Conservation (phyloP, 2,329 filamentous ascomycete species). For the Colletotrichum sp. region DNA sequence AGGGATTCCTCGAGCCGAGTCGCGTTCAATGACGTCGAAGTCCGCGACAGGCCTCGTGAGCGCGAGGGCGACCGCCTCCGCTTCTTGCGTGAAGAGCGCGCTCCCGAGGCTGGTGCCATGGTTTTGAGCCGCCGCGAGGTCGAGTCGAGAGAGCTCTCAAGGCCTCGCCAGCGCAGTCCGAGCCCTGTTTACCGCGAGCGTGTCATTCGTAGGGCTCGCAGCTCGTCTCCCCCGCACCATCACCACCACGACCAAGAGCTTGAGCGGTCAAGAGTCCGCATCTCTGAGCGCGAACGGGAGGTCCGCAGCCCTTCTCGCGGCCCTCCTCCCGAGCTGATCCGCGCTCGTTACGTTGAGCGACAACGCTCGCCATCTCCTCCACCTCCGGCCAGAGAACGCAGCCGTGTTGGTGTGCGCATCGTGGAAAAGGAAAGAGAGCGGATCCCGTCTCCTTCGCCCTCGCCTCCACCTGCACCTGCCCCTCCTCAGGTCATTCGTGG, state of each 20-base stretch:
- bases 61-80: slow-evolving; percentile 43
- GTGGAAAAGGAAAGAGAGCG: slow-evolving; percentile 48
- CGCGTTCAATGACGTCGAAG: slow-evolving; percentile 36
- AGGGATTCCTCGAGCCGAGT: slow-evolving; percentile 10
- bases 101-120: slow-evolving; percentile 56
- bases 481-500: slow-evolving; percentile 71
- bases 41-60: slow-evolving; percentile 48
- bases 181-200: slow-evolving; percentile 41
- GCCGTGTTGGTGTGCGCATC: slow-evolving; percentile 39
- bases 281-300: slow-evolving; percentile 43
- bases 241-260: slow-evolving; percentile 32
- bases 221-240: slow-evolving; percentile 39
- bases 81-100: slow-evolving; percentile 56
- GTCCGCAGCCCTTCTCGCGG: slow-evolving; percentile 42
- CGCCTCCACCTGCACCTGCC: slow-evolving; percentile 61
- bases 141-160: slow-evolving; percentile 55
- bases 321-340: slow-evolving; percentile 32
- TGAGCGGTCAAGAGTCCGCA: slow-evolving; percentile 39
- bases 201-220: slow-evolving; percentile 46
- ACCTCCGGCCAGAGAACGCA: slow-evolving; percentile 17
- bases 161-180: slow-evolving; percentile 50
- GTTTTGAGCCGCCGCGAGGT: slow-evolving; percentile 61
- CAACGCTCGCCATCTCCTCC: slow-evolving; percentile 39
- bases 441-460: slow-evolving; percentile 49
- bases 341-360: slow-evolving; percentile 46